These are phyloP conservation scores for Suhomyces choctaworum DNA, from an alignment of 1,139 yeast genomes.

Conservation along the genomic window DNA sequence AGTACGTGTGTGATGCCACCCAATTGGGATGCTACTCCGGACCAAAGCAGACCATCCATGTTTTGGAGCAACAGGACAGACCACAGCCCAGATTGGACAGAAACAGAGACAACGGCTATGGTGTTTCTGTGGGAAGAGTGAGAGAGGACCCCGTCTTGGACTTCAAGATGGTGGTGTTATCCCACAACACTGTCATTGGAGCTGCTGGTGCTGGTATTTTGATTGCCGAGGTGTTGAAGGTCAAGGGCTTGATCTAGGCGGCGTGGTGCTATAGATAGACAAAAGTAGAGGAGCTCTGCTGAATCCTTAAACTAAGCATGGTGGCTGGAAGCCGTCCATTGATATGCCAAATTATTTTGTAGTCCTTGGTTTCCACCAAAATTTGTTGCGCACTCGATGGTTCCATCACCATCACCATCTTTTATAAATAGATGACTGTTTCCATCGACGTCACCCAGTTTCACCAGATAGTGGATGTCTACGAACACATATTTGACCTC, in stretches of 20 bases:
- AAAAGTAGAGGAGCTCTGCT: too few species aligned
- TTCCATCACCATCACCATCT: too few species aligned
- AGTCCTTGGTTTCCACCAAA: too few species aligned
- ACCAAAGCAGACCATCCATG: constrained; percentile 89
- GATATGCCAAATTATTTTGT: too few species aligned
- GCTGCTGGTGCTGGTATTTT: constrained; percentile 99
- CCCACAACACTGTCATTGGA: constrained; percentile 96
- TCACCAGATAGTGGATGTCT: constrained; percentile 28
- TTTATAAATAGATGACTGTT: too few species aligned
- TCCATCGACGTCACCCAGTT: constrained; percentile 14
- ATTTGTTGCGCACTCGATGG: too few species aligned
- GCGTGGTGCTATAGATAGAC: too few species aligned
- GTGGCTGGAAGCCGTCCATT: too few species aligned
- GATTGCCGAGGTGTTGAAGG: constrained; percentile 86
- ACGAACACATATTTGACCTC: constrained; percentile 52
- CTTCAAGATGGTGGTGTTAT: constrained; percentile 90
- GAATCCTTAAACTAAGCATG: too few species aligned
- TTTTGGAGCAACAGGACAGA: constrained; percentile 85
- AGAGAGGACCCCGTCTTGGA: constrained; percentile 93
- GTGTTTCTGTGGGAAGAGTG: constrained; percentile 92
- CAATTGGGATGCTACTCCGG: constrained; percentile 83
- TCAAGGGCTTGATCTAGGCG: constrained; percentile 66
- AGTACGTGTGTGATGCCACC: constrained; percentile 83
- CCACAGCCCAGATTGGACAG: constrained; percentile 99
- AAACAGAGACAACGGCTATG: constrained; percentile 91